Conservation (phyloP, 345 rosid genomes). For the Capsella bursapastoris region DNA sequence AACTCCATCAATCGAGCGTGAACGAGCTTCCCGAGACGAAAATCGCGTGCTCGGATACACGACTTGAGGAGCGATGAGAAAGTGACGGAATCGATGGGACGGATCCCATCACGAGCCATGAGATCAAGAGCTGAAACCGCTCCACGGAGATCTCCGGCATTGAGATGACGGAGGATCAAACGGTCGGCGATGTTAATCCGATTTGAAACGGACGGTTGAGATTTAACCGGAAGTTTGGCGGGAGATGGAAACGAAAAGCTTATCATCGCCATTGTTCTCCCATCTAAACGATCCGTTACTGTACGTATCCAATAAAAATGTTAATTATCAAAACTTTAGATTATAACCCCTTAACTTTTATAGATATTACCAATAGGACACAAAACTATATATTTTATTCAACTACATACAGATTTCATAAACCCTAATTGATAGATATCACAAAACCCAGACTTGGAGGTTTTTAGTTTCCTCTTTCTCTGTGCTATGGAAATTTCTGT, state of each 20-base stretch:
- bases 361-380: accelerated
- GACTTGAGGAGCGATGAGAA: conserved; percentile 76
- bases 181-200: conserved; percentile 41
- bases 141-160: conserved; percentile 59
- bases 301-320: neutral
- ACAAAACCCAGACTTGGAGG: neutral
- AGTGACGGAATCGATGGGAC: conserved; percentile 54
- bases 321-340: neutral
- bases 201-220: conserved; percentile 45
- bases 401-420: conserved; percentile 8
- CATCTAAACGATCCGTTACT: conserved; percentile 38
- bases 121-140: conserved; percentile 62
- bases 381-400: conserved; percentile 2
- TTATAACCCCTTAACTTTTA: neutral
- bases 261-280: conserved; percentile 43
- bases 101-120: conserved; percentile 48
- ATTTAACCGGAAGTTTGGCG: conserved; percentile 48
- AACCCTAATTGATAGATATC: conserved; percentile 38
- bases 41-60: conserved; percentile 66
- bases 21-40: conserved; percentile 60
- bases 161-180: conserved; percentile 54
- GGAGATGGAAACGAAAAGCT: conserved; percentile 49
- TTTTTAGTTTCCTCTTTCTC: neutral
- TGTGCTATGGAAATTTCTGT: conserved; percentile 51
- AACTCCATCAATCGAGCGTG: conserved; percentile 54